Evolutionary conservation across 2,329 filamentous ascomycete genomes (phyloP).

Genomic region (Trichoderma koningii): DNA sequence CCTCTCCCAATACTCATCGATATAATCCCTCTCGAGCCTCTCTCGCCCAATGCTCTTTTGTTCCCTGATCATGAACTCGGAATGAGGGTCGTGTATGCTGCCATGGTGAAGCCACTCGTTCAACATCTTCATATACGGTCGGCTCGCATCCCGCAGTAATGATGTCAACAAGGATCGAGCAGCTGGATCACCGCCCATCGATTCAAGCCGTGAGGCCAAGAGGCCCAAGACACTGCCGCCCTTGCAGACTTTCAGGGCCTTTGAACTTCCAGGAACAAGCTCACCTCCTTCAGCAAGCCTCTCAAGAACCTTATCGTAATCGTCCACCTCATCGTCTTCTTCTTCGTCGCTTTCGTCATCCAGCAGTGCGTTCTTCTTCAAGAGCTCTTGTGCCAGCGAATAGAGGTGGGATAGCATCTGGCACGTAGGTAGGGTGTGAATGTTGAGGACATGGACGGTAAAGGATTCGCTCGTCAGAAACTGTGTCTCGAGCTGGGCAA

Average conservation of each 20-base stretch:
- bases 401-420: slow-evolving; percentile 93
- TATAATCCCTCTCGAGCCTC: slow-evolving; percentile 91
- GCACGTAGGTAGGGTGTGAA: slow-evolving; percentile 85
- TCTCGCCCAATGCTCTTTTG: slow-evolving; percentile 93
- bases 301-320: slow-evolving; percentile 91
- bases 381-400: slow-evolving; percentile 79
- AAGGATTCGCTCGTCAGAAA: slow-evolving; percentile 86
- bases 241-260: slow-evolving; percentile 90
- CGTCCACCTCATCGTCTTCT: slow-evolving; percentile 71
- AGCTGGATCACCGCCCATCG: slow-evolving; percentile 91
- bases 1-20: slow-evolving; percentile 98
- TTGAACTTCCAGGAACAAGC: slow-evolving; percentile 73
- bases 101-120: slow-evolving; percentile 99
- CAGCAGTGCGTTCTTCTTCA: slow-evolving; percentile 83
- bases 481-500: slow-evolving; percentile 92
- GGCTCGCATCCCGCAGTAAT: slow-evolving; percentile 81
- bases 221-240: slow-evolving; percentile 92
- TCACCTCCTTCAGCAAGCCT: slow-evolving; percentile 85
- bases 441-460: slow-evolving; percentile 88
- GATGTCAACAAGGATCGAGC: slow-evolving; percentile 80
- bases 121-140: slow-evolving; percentile 96
- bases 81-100: slow-evolving; percentile 89
- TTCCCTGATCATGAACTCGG: slow-evolving; percentile 92
- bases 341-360: slow-evolving; percentile 76
- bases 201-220: slow-evolving; percentile 79